These are phyloP conservation scores for Spongiforma sp. DNA, from an alignment of 1,284 basidiomycete species.

Conservation along the genomic window DNA sequence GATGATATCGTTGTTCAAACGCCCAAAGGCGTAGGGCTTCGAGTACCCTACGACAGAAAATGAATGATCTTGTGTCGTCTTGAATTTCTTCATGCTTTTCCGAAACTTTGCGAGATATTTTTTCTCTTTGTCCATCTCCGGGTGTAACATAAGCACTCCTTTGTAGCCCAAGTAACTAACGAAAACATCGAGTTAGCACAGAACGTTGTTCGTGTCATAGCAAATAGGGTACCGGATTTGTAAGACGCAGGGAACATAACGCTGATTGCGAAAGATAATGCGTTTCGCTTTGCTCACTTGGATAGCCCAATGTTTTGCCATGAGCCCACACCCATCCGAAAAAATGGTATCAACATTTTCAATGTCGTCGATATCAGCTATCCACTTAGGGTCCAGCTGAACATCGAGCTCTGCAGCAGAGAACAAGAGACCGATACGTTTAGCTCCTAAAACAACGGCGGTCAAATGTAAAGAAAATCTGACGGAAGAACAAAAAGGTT, in stretches of 20 bases:
- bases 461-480: not conserved
- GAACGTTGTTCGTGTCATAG: not conserved
- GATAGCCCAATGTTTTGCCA: conserved; percentile 54
- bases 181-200: not conserved
- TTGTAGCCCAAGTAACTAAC: conserved; percentile 66
- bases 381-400: conserved; percentile 51
- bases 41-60: conserved; percentile 71
- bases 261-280: conserved; percentile 55
- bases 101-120: conserved; percentile 58
- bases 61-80: conserved; percentile 54
- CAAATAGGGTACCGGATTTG: conserved; percentile 56
- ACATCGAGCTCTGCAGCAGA: conserved; percentile 66
- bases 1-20: conserved; percentile 71
- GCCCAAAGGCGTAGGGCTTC: conserved; percentile 62
- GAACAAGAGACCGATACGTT: conserved; percentile 68
- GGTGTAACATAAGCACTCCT: conserved; percentile 69
- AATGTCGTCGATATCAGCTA: conserved; percentile 63
- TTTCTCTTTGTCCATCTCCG: conserved; percentile 51
- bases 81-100: conserved; percentile 72
- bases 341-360: conserved; percentile 59
- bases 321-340: conserved; percentile 72
- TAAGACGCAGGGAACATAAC: conserved; percentile 64
- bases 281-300: conserved; percentile 56
- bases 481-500: conserved; percentile 20
- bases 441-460: conserved; percentile 52